phyloP scores from a whole-genome alignment of 768 basidiomycete species.

The Rhodotorula kratochvilovae region DNA sequence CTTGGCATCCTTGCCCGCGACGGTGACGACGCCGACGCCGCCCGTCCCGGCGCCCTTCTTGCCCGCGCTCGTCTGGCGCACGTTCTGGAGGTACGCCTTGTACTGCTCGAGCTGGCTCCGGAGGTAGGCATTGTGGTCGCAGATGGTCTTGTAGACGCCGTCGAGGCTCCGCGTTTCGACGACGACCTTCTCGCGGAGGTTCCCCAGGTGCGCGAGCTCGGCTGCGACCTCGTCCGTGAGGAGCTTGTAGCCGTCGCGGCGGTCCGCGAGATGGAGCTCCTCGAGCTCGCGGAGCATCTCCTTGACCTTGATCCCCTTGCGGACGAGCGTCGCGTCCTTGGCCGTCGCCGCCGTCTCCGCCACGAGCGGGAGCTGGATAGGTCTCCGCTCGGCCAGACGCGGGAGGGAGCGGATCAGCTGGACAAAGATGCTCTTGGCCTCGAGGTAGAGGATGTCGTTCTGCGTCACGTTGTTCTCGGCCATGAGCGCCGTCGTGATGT shows the following conservation, averaged over 20 bases:
- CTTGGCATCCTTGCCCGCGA: slow-evolving; percentile 96
- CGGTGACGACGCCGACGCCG: slow-evolving; percentile 88
- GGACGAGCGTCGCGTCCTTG: slow-evolving; percentile 90
- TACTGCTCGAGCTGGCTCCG: slow-evolving; percentile 96
- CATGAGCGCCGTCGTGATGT: slow-evolving; percentile 92
- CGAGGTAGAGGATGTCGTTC: slow-evolving; percentile 98
- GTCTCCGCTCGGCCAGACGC: slow-evolving; percentile 71
- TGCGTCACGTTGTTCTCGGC: slow-evolving; percentile 83
- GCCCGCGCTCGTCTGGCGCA: slow-evolving; percentile 82
- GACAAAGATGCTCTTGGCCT: slow-evolving; percentile 98
- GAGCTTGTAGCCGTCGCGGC: slow-evolving; percentile 75
- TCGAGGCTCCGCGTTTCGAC: slow-evolving; percentile 88
- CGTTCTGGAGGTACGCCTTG: slow-evolving; percentile 98
- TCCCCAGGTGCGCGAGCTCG: slow-evolving; percentile 92
- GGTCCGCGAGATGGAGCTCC: slow-evolving; percentile 78
- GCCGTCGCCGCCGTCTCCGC: slow-evolving; percentile 95
- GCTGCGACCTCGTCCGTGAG: slow-evolving; percentile 97
- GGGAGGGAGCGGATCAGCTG: slow-evolving; percentile 95
- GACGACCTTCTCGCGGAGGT: slow-evolving; percentile 89
- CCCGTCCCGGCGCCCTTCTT: slow-evolving; percentile 59
- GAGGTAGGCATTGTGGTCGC: slow-evolving; percentile 97
- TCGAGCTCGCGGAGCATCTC: slow-evolving; percentile 97
- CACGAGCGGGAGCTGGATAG: slow-evolving; percentile 79
- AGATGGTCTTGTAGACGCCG: slow-evolving; percentile 97
- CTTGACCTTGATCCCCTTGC: slow-evolving; percentile 98